phyloP scores from a whole-genome alignment of 768 basidiomycete species.

The Trametes meyenii region DNA sequence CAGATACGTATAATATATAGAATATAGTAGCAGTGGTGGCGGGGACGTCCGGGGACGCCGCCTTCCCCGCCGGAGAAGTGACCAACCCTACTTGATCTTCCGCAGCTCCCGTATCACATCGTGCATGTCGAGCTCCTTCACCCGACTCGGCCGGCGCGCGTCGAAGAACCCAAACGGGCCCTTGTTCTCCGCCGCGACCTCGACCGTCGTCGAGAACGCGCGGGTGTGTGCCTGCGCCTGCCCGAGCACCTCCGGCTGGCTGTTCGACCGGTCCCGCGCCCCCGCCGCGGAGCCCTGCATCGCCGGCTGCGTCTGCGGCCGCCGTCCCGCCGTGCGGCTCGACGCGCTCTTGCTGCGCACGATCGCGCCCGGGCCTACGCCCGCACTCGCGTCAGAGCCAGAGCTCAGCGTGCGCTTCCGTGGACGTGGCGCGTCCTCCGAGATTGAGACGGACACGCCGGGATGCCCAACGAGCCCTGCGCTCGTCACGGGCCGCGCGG shows the following conservation, averaged over 20 bases:
- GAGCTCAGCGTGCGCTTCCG: constrained; percentile 15
- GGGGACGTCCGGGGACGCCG: no score
- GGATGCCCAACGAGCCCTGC: not conserved
- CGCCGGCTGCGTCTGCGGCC: constrained; percentile 6
- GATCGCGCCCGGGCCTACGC: no score
- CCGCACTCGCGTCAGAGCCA: not conserved
- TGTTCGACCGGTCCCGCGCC: constrained; percentile 14
- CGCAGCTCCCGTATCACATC: constrained; percentile 50
- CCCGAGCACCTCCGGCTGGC: constrained; percentile 11
- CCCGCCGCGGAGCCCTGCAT: not conserved
- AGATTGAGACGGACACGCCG: not conserved
- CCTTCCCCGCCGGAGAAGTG: no score
- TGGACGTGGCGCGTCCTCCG: not conserved
- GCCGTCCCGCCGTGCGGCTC: not conserved
- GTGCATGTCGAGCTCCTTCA: constrained; percentile 41
- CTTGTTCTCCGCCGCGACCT: constrained; percentile 23
- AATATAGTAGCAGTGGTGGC: not conserved
- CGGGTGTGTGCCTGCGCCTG: constrained; percentile 9
- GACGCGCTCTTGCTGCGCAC: constrained; percentile 4
- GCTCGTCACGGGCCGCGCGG: constrained; percentile 12
- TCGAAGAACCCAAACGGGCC: constrained; percentile 41
- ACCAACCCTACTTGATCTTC: constrained; percentile 41
- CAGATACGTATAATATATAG: constrained; percentile 7
- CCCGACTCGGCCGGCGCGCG: constrained; percentile 29
- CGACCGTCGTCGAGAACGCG: constrained; percentile 23